phyloP scores from a whole-genome alignment of 805 yeast genomes.

The Candida saitoana region DNA sequence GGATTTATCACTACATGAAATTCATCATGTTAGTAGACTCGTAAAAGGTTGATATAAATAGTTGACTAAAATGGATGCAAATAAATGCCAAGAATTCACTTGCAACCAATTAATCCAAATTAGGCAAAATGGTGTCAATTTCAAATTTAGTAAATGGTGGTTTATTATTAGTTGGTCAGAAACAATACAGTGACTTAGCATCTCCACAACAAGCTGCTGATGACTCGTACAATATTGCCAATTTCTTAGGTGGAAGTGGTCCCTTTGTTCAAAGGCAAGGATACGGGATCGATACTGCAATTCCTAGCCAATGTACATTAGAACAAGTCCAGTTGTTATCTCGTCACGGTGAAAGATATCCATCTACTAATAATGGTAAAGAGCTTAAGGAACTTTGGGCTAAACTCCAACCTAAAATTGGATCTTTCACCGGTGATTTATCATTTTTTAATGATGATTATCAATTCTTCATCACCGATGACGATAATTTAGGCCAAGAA shows the following conservation, averaged over 20 bases:
- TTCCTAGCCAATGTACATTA: slow-evolving; percentile 50
- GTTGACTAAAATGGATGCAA: neutral
- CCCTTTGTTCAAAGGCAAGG: slow-evolving; percentile 53
- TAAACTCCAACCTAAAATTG: slow-evolving; percentile 23
- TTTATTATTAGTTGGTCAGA: slow-evolving; percentile 24
- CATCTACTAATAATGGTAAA: slow-evolving; percentile 29
- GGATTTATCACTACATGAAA: too few relatives aligned
- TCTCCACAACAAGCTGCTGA: slow-evolving; percentile 38
- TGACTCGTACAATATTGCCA: slow-evolving; percentile 45
- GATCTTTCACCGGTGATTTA: slow-evolving; percentile 45
- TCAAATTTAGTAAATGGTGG: slow-evolving; percentile 28
- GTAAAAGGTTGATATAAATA: too few relatives aligned
- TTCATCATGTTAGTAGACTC: too few relatives aligned
- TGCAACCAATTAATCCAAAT: neutral
- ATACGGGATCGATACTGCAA: slow-evolving; percentile 46
- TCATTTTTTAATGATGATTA: slow-evolving; percentile 48
- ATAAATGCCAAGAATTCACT: neutral
- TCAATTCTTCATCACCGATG: slow-evolving; percentile 43
- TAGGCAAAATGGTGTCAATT: slow-evolving; percentile 23
- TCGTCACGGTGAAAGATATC: slow-evolving; percentile 77
- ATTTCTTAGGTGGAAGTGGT: slow-evolving; percentile 52
- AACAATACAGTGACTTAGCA: slow-evolving; percentile 26
- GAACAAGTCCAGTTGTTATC: slow-evolving; percentile 68
- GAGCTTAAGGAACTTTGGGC: slow-evolving; percentile 21
- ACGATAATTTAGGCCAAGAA: slow-evolving; percentile 45